A percentile compares a stretch with the other conserved stretches of the same genome.
phyloP scores from a whole-genome alignment of 2,329 filamentous ascomycete genomes.

The Fusarium verticillioides region DNA sequence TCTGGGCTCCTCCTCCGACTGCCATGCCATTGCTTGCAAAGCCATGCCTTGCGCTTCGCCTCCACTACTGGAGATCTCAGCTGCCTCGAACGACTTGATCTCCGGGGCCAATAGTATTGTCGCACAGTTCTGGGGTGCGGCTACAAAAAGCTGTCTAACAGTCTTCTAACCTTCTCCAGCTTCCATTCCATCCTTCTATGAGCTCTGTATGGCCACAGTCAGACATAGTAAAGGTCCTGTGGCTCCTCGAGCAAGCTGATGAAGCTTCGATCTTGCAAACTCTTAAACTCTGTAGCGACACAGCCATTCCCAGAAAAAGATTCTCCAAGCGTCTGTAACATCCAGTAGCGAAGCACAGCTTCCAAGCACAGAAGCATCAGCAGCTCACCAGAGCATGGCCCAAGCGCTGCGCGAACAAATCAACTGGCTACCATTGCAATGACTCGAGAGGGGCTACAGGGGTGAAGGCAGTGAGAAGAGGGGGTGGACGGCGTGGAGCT shows the following conservation, averaged over 20 bases:
- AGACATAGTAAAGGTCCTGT: constrained; percentile 9
- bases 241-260: constrained; percentile 19
- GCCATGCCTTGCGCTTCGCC: constrained; percentile 30
- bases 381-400: constrained; percentile 38
- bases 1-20: constrained; percentile 29
- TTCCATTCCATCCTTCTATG: constrained; percentile 31
- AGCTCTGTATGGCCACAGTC: constrained; percentile 22
- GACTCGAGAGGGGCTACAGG: constrained; percentile 45
- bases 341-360: constrained; percentile 27
- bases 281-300: constrained; percentile 16
- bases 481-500: constrained; percentile 37
- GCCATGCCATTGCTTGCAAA: constrained; percentile 11
- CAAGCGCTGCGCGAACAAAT: constrained; percentile 44
- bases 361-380: constrained; percentile 36
- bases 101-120: constrained; percentile 39
- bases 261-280: constrained; percentile 39
- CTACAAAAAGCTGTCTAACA: constrained; percentile 42
- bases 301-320: constrained; percentile 2
- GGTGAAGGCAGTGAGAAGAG: constrained; percentile 37
- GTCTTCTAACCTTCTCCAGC: constrained; percentile 34
- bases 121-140: constrained; percentile 41
- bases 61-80: constrained; percentile 41
- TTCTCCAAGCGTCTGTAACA: constrained; percentile 6
- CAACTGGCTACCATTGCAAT: constrained; percentile 48
- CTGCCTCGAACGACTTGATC: constrained; percentile 45